Base-by-base conservation (phyloP, 1,139 yeast species). In the Torulaspora globosa region DNA sequence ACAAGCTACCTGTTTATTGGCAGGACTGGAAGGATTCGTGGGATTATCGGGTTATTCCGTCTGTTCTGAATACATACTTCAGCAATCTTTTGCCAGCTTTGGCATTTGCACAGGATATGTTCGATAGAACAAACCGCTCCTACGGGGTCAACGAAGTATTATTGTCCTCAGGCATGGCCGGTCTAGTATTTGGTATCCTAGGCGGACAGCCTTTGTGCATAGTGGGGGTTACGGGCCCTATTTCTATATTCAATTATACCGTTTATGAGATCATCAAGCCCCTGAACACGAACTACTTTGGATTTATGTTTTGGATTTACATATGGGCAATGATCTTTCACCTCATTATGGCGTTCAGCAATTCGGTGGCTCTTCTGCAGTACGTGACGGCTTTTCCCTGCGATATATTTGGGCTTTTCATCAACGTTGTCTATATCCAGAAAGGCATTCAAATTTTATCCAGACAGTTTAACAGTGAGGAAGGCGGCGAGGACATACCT, bases 201-300 rank as follows among this genome's bases (percentile, higher is more conserved):
- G 75, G 85, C 0, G 97, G 97, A 0, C 96, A 90, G 57, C 97
- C 98, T 0, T 68, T 92, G 30, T 87, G 96, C 59, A 86, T 92
- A 28, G 97, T 92, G n/a, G 98, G 98, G 3, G 97, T 92, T 3
- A 92, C 98, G 0, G 95, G 97, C 44, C 97, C 97, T 0, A 82
- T 92, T 11, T 72, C 95, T 2, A 89, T 92, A 48, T 90, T 92
- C 73, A 86, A 88, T 62, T 88, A 88, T 58, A 90, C 97, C 0
- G 92, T 92, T 1, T 92, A 85, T 63, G 88, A 87, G 49, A 76
- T 92, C 38, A 78, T 92, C 27, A 72, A 71, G 35, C 82, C 86
- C 0, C 57, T 64, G 33, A 49, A 62, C 16, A 57, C 65, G 6
- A 47, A 58, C 23, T 92, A 78, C 63, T 87, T 92, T 66, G 89